Conservation (phyloP, 1,139 yeast species). For the Geotrichum siamense region DNA sequence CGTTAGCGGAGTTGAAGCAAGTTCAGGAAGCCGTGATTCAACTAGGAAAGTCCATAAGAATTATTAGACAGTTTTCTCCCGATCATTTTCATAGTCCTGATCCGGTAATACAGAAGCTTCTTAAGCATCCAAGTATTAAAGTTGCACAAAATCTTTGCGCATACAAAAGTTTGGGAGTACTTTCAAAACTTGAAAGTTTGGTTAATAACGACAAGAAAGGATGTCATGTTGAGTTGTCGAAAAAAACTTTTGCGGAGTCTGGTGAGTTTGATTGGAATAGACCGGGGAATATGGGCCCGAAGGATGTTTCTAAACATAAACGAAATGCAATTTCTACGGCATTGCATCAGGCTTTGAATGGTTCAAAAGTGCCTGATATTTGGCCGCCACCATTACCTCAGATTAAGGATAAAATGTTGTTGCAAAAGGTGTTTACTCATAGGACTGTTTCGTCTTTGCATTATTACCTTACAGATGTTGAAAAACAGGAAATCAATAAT, state of each 20-base stretch:
- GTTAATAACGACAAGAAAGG: not conserved
- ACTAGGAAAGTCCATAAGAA: slow-evolving; percentile 11
- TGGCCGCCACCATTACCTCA: slow-evolving; percentile 65
- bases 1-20: slow-evolving; percentile 5
- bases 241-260: not conserved
- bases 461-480: slow-evolving; percentile 47
- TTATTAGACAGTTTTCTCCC: slow-evolving; percentile 13
- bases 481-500: slow-evolving; percentile 60
- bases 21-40: slow-evolving; percentile 11
- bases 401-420: slow-evolving; percentile 52
- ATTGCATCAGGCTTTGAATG: too few relatives aligned
- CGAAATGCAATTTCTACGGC: not conserved
- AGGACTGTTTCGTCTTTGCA: slow-evolving; percentile 62
- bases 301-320: not conserved
- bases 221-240: not conserved
- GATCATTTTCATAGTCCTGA: slow-evolving; percentile 8
- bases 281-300: not conserved
- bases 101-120: not conserved
- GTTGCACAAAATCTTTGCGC: slow-evolving; percentile 12
- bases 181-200: slow-evolving; percentile 7
- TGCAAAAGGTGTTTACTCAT: slow-evolving; percentile 73
- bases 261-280: not conserved
- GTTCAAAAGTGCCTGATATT: not conserved
- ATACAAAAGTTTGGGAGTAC: slow-evolving; percentile 7
- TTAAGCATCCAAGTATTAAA: slow-evolving; percentile 10